Percentiles rank a stretch among this genome's conserved stretches.
Conservation (phyloP, 1,284 basidiomycete species). For the Fomitopsis pinicola region DNA sequence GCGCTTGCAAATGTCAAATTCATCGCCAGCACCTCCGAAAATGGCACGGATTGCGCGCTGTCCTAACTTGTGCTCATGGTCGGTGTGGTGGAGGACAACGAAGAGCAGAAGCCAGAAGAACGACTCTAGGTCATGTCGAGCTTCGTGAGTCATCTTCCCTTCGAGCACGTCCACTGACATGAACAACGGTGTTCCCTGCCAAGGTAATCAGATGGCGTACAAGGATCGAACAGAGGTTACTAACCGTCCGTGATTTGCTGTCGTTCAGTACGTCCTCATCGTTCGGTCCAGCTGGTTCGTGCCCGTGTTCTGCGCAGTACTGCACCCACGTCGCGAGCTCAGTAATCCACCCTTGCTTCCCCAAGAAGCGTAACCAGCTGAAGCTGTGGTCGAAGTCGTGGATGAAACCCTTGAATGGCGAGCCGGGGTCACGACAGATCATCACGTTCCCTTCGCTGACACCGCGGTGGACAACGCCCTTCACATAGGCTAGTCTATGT, state of each 20-base stretch:
- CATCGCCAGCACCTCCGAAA: not conserved
- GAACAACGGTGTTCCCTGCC: conserved; percentile 13
- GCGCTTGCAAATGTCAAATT: not conserved
- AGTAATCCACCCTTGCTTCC: too few species aligned
- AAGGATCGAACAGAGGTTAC: not conserved
- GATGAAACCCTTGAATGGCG: too few species aligned
- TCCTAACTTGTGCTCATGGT: not conserved
- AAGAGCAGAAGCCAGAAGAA: conserved; percentile 16
- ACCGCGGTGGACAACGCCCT: too few species aligned
- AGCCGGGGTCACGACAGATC: too few species aligned
- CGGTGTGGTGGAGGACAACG: conserved; percentile 11
- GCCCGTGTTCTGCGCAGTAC: too few species aligned
- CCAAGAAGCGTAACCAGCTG: too few species aligned
- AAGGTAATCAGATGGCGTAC: not conserved
- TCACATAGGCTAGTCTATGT: too few species aligned
- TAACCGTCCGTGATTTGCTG: not conserved
- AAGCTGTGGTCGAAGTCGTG: too few species aligned
- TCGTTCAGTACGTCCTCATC: too few species aligned
- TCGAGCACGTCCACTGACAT: conserved; percentile 8
- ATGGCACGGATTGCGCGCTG: not conserved
- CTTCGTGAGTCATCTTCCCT: not conserved
- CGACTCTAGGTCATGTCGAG: conserved; percentile 14
- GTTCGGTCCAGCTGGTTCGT: too few species aligned
- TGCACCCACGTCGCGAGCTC: too few species aligned
- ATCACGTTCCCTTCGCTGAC: too few species aligned